Conservation (phyloP, 495 filamentous ascomycete species). For the Penicillium psychrofluorescens region DNA sequence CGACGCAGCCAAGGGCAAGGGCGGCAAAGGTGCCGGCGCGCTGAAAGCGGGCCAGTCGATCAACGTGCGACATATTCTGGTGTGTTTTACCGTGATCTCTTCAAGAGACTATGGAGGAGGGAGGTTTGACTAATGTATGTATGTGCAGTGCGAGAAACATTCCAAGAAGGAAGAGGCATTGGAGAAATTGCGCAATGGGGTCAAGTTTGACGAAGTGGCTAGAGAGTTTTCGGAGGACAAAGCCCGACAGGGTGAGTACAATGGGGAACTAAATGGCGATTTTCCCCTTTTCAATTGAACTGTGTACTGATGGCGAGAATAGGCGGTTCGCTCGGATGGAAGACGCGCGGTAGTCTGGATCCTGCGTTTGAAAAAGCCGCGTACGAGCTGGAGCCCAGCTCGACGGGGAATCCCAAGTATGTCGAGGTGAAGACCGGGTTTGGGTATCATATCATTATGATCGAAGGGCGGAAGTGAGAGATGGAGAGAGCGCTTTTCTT, state of each 20-base stretch:
- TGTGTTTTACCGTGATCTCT: conserved; percentile 26
- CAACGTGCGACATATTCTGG: conserved; percentile 84
- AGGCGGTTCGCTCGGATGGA: conserved; percentile 83
- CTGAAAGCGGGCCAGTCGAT: conserved; percentile 73
- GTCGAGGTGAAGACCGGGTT: conserved; percentile 75
- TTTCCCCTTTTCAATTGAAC: too few species aligned
- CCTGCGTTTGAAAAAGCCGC: conserved; percentile 75
- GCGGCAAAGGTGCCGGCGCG: conserved; percentile 22
- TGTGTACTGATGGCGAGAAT: background rate
- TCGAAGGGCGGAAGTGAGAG: conserved; percentile 59
- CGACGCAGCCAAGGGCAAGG: conserved; percentile 19
- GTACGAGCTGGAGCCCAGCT: conserved; percentile 69
- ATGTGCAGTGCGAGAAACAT: conserved; percentile 72
- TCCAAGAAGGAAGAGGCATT: conserved; percentile 83
- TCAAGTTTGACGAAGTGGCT: conserved; percentile 86
- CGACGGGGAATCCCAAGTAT: conserved; percentile 66
- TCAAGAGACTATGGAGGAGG: background rate
- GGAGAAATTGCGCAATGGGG: conserved; percentile 65
- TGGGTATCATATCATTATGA: conserved; percentile 95
- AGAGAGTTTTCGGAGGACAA: conserved; percentile 85
- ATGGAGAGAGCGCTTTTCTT: too few species aligned
- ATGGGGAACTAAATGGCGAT: background rate
- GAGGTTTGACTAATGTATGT: background rate
- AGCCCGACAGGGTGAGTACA: conserved; percentile 60
- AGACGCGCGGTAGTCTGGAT: conserved; percentile 65